Evolutionary conservation across 2,329 filamentous ascomycete species (phyloP).

Genomic region (Colletotrichum kahawae): DNA sequence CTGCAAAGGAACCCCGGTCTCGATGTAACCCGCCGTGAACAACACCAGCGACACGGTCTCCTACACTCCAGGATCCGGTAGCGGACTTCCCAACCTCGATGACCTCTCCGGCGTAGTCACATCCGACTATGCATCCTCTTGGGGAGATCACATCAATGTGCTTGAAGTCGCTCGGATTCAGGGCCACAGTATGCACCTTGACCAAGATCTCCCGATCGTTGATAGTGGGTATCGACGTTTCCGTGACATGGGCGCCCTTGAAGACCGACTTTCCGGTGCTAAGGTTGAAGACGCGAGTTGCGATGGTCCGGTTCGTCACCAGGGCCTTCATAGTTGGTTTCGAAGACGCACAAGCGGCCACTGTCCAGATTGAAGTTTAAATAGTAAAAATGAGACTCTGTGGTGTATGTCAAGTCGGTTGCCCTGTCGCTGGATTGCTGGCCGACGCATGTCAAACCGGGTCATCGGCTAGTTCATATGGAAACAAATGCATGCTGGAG

Average conservation of each 20-base stretch:
- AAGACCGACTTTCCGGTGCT: constrained; percentile 26
- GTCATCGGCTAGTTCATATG: neutral
- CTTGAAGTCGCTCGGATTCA: constrained; percentile 39
- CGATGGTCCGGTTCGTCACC: constrained; percentile 9
- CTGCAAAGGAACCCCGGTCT: constrained; percentile 31
- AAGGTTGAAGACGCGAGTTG: neutral
- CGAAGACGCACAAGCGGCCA: neutral
- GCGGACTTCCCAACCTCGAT: constrained; percentile 30
- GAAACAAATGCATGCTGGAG: neutral
- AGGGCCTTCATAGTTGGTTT: constrained; percentile 24
- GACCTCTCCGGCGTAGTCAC: constrained; percentile 37
- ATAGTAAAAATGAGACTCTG: neutral
- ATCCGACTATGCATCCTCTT: constrained; percentile 30
- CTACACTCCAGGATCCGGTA: constrained; percentile 4
- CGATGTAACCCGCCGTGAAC: constrained; percentile 28
- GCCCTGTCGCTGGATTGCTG: neutral
- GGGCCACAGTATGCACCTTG: constrained; percentile 32
- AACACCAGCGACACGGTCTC: constrained; percentile 32
- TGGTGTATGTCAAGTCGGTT: neutral
- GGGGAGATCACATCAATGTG: constrained; percentile 31
- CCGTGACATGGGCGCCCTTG: neutral
- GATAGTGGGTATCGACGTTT: neutral
- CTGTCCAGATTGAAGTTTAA: neutral
- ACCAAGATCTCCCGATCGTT: constrained; percentile 28
- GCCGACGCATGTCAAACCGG: neutral